phyloP scores from a whole-genome alignment of 805 yeast species.

The Metschnikowia gelsemii region DNA sequence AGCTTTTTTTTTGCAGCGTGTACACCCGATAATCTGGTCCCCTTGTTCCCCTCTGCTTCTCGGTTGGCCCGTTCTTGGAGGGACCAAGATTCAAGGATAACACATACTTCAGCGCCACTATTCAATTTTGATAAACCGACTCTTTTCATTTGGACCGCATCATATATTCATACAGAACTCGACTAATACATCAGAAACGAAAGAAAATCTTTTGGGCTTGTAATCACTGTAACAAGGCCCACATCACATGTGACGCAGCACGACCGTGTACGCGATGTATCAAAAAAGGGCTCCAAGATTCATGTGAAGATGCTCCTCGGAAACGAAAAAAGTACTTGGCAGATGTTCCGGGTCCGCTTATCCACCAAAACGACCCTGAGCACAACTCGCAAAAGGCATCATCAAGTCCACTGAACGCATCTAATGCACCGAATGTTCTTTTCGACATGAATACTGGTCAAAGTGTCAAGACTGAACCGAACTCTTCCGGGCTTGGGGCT shows the following conservation, averaged over 20 bases:
- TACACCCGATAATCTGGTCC: too few species aligned
- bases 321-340: constrained; percentile 78
- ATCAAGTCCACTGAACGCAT: background rate
- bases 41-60: too few species aligned
- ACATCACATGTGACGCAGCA: constrained; percentile 83
- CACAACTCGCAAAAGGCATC: background rate
- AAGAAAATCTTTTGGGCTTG: constrained; percentile 86
- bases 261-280: constrained; percentile 84
- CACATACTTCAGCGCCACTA: too few species aligned
- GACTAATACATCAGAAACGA: constrained; percentile 24
- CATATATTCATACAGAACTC: too few species aligned
- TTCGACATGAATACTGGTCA: constrained; percentile 4
- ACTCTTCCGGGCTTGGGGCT: constrained; percentile 4
- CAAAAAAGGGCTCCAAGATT: constrained; percentile 58
- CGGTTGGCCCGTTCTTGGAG: too few species aligned
- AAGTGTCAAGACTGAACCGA: constrained; percentile 7
- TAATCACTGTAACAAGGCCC: constrained; percentile 85
- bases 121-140: too few species aligned
- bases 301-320: constrained; percentile 89
- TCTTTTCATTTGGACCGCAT: too few species aligned
- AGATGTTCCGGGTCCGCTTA: constrained; percentile 47
- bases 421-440: background rate
- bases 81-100: too few species aligned
- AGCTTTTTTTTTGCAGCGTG: too few species aligned
- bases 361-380: constrained; percentile 6